These are phyloP conservation scores for Phaeodactylum tricornutum DNA, from an alignment of 108 stramenopile species.

Conservation along the genomic window DNA sequence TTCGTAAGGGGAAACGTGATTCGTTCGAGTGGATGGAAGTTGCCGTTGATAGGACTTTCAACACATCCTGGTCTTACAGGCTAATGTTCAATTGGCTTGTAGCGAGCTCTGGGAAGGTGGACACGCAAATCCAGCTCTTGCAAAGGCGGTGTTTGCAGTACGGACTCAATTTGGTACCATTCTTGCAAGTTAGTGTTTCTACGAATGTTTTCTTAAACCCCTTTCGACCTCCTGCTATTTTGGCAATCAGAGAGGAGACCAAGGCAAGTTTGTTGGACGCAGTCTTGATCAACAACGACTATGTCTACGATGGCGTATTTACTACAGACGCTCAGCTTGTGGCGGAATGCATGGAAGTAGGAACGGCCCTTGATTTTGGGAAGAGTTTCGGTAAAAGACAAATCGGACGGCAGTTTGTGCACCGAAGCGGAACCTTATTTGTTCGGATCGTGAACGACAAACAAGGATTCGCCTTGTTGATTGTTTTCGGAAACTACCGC, in stretches of 20 bases:
- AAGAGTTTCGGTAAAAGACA: conserved; percentile 17
- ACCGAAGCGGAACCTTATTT: conserved; percentile 65
- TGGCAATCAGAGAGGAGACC: conserved; percentile 28
- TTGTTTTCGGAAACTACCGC: conserved; percentile 19
- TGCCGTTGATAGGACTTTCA: conserved; percentile 51
- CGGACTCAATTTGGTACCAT: conserved; percentile 56
- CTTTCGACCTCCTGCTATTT: conserved; percentile 32
- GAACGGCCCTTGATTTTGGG: conserved; percentile 55
- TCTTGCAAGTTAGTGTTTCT: conserved; percentile 51
- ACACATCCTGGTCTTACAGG: conserved; percentile 62
- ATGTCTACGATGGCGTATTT: conserved; percentile 70
- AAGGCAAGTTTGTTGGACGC: conserved; percentile 34
- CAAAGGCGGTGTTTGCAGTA: conserved; percentile 69
- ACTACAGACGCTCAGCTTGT: conserved; percentile 47
- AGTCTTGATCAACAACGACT: conserved; percentile 38
- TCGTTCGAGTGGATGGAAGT: conserved; percentile 81
- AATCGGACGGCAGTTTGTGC: conserved; percentile 59
- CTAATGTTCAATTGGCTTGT: conserved; percentile 86
- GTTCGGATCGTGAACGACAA: conserved; percentile 36
- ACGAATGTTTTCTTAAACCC: conserved; percentile 57
- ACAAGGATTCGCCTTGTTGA: conserved; percentile 29
- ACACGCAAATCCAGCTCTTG: conserved; percentile 70
- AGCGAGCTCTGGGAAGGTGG: conserved; percentile 69
- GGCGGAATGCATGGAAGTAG: conserved; percentile 33
- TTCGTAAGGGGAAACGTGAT: conserved; percentile 52